These are phyloP conservation scores for Melanogaster broomeanus DNA, from an alignment of 768 basidiomycete genomes.

Conservation along the genomic window DNA sequence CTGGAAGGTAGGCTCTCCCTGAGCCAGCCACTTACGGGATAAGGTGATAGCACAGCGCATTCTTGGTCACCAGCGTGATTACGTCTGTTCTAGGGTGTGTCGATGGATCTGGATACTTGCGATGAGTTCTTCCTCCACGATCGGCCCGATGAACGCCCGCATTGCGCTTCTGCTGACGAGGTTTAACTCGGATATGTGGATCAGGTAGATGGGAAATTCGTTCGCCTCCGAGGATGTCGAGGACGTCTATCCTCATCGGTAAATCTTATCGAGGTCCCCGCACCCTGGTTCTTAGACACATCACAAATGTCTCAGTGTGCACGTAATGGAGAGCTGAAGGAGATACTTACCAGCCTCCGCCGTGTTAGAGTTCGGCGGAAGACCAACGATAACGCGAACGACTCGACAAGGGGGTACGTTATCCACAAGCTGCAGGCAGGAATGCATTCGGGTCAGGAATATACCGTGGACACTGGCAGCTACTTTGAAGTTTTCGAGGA, in stretches of 20 bases:
- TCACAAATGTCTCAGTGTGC: no score
- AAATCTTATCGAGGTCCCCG: no score
- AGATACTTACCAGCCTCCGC: no score
- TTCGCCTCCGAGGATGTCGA: neutral
- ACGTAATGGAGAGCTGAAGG: no score
- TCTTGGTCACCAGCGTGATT: neutral
- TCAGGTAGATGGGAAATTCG: neutral
- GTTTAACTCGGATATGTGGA: neutral
- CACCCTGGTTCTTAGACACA: no score
- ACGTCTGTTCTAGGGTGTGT: neutral
- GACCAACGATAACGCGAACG: no score
- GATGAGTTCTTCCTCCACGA: neutral
- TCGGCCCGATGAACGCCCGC: neutral
- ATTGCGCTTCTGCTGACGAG: neutral
- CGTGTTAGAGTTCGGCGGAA: no score
- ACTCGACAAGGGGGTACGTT: no score
- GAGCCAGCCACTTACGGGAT: constrained; percentile 3
- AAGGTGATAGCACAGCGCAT: constrained; percentile 5
- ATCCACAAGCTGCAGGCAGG: no score
- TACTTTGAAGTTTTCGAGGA: no score
- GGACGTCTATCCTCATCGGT: neutral
- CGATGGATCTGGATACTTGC: neutral
- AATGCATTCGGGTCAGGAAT: no score
- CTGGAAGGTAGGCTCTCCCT: constrained; percentile 1
- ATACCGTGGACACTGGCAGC: no score